A percentile compares a stretch with the other conserved stretches of the same genome.
Conservation (phyloP, 352 stramenopile genomes). For the Aphanomyces stellatus region DNA sequence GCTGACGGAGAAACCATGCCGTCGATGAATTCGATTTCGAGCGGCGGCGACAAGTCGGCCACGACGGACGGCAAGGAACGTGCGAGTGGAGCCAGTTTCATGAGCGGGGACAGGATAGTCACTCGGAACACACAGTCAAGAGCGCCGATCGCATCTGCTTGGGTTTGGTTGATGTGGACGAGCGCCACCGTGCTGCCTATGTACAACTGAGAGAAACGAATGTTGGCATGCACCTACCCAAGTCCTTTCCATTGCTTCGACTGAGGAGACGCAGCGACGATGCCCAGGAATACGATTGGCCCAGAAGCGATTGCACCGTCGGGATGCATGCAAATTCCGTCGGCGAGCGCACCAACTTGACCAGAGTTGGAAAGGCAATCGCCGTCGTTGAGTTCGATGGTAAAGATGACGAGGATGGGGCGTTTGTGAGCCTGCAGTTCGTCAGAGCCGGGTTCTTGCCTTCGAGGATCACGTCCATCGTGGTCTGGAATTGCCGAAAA, state of each 20-base stretch:
- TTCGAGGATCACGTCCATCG: slow-evolving; percentile 43
- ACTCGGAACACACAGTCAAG: slow-evolving; percentile 44
- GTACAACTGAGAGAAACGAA: not conserved
- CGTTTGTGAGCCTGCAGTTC: slow-evolving; percentile 51
- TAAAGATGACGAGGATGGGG: slow-evolving; percentile 23
- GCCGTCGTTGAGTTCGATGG: not conserved
- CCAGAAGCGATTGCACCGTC: slow-evolving; percentile 31
- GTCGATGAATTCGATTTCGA: slow-evolving; percentile 57
- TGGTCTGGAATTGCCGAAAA: not conserved
- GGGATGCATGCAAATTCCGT: slow-evolving; percentile 42
- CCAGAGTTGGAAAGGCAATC: slow-evolving; percentile 38
- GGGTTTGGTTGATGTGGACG: slow-evolving; percentile 33
- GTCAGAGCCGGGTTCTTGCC: slow-evolving; percentile 46
- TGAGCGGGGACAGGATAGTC: slow-evolving; percentile 36
- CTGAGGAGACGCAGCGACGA: slow-evolving; percentile 52
- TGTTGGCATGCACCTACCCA: slow-evolving; percentile 12
- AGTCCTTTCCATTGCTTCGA: slow-evolving; percentile 29
- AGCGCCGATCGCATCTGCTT: slow-evolving; percentile 27
- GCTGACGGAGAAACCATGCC: too few species aligned
- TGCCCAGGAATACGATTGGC: slow-evolving; percentile 29
- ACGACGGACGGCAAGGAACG: slow-evolving; percentile 36
- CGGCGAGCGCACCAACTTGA: slow-evolving; percentile 32
- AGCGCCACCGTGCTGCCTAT: slow-evolving; percentile 38
- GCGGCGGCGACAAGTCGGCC: slow-evolving; percentile 27
- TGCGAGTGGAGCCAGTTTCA: slow-evolving; percentile 65